These are phyloP conservation scores for Dipteronia dyeriana DNA, from an alignment of 345 rosid genomes.

Conservation along the genomic window DNA sequence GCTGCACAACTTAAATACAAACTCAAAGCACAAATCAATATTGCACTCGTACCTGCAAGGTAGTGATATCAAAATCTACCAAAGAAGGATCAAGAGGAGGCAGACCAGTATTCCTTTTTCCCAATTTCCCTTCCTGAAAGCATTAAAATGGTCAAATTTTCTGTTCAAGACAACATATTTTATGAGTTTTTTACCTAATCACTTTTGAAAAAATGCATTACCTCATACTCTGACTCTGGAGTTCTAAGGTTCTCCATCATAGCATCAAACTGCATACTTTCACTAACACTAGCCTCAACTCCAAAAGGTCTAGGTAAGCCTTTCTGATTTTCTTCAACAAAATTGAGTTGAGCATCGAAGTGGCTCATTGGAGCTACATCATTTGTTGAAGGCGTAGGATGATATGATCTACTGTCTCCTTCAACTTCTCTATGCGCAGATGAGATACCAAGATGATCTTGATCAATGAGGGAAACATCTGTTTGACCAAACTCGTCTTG, in stretches of 20 bases:
- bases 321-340: slow-evolving; percentile 45
- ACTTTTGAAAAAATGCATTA: slow-evolving; percentile 32
- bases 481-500: slow-evolving; percentile 54
- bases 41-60: slow-evolving; percentile 69
- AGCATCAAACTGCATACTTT: slow-evolving; percentile 65
- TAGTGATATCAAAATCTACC: slow-evolving; percentile 56
- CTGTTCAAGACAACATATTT: slow-evolving; percentile 8
- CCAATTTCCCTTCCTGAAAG: slow-evolving; percentile 60
- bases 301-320: slow-evolving; percentile 32
- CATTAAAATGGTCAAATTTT: slow-evolving; percentile 27
- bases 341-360: slow-evolving; percentile 42
- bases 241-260: slow-evolving; percentile 59
- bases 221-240: slow-evolving; percentile 60
- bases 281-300: slow-evolving; percentile 34
- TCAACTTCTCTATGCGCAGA: slow-evolving; percentile 33
- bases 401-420: slow-evolving; percentile 38
- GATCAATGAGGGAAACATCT: slow-evolving; percentile 60
- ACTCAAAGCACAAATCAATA: slow-evolving; percentile 13
- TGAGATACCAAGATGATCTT: slow-evolving; percentile 46
- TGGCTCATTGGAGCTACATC: slow-evolving; percentile 40
- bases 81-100: slow-evolving; percentile 57
- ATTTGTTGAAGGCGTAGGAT: slow-evolving; percentile 38
- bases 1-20: slow-evolving; percentile 14
- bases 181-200: slow-evolving; percentile 24
- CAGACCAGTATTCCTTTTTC: slow-evolving; percentile 46